These are phyloP conservation scores for Leccinum fuscescens DNA, from an alignment of 1,284 basidiomycete species.

Conservation along the genomic window DNA sequence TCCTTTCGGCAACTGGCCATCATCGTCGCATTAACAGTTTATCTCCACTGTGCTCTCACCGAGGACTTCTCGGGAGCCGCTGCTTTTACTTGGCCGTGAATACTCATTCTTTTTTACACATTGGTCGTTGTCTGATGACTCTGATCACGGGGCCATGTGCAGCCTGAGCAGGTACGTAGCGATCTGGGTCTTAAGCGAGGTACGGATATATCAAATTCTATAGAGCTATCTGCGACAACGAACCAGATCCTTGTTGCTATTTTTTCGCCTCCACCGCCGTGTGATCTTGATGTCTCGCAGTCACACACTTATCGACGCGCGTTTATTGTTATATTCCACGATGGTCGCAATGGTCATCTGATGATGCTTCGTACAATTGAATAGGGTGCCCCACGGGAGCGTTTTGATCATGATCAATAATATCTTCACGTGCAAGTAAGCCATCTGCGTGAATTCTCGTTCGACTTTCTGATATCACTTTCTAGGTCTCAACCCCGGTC, in stretches of 20 bases:
- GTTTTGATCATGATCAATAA: neutral
- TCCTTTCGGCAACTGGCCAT: neutral
- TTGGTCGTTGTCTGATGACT: neutral
- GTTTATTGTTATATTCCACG: neutral
- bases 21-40: conserved; percentile 5
- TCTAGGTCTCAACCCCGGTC: neutral
- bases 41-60: neutral
- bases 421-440: neutral
- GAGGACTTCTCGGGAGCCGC: neutral
- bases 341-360: neutral
- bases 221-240: neutral
- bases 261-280: neutral
- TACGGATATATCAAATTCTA: neutral
- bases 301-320: neutral
- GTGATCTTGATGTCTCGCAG: neutral
- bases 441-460: neutral
- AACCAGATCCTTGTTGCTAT: neutral
- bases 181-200: neutral
- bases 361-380: neutral
- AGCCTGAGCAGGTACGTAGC: neutral
- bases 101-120: neutral
- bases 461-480: neutral
- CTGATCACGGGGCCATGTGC: neutral
- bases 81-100: neutral
- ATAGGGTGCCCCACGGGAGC: neutral